Conservation (phyloP, 78 protist genomes). For the Diacronema lutheri region DNA sequence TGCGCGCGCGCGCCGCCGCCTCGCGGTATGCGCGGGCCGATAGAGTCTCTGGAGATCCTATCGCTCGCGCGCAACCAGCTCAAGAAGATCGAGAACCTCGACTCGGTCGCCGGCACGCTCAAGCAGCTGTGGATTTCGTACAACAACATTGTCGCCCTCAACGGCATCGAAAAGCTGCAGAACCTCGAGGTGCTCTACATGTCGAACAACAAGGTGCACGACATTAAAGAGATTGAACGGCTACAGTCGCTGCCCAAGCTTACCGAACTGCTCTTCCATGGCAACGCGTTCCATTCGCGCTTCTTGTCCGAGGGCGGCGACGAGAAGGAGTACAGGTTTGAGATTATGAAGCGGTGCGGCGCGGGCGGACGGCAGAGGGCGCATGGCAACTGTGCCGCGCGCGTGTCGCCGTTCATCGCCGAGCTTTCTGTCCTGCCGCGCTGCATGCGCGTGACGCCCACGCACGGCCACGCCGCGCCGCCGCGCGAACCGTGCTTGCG, state of each 20-base stretch:
- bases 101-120: slow-evolving; percentile 52
- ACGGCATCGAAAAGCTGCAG: slow-evolving; percentile 40
- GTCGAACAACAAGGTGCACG: slow-evolving; percentile 44
- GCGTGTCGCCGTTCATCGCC: too few relatives aligned
- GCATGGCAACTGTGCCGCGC: too few relatives aligned
- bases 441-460: too few relatives aligned
- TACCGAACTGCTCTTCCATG: slow-evolving; percentile 26
- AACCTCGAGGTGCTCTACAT: slow-evolving; percentile 59
- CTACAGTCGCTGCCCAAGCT: slow-evolving; percentile 40
- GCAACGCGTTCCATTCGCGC: slow-evolving; percentile 31
- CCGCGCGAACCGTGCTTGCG: too few relatives aligned
- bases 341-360: slow-evolving; percentile 20
- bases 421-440: too few relatives aligned
- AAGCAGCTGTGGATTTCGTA: slow-evolving; percentile 74
- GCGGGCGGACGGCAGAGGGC: too few relatives aligned
- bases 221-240: slow-evolving; percentile 42
- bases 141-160: slow-evolving; percentile 62
- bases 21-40: not conserved
- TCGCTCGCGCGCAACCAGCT: slow-evolving; percentile 65
- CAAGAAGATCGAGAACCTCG: slow-evolving; percentile 60
- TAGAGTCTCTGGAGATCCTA: slow-evolving; percentile 51
- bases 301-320: not conserved
- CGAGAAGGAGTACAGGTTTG: slow-evolving; percentile 9
- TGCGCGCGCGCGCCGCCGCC: not conserved
- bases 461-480: too few relatives aligned